Percentiles rank a stretch among this genome's conserved stretches.
Evolutionary conservation across 2,329 filamentous ascomycete species (phyloP).

Genomic region (Scedosporium aurantiacum): DNA sequence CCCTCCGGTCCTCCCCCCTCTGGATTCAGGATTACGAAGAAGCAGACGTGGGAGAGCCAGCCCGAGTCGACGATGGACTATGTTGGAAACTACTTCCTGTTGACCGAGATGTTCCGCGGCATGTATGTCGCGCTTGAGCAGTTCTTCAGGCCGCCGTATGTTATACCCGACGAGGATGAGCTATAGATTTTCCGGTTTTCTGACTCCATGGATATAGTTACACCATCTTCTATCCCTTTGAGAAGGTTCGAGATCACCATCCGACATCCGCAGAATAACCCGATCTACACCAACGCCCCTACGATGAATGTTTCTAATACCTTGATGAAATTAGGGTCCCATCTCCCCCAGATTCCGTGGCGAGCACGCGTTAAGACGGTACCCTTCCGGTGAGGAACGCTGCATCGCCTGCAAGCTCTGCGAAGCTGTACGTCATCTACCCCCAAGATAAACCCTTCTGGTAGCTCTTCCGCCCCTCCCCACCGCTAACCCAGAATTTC

Average conservation of each 20-base stretch:
- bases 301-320: background rate
- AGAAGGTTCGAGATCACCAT: slow-evolving; percentile 53
- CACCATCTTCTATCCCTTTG: slow-evolving; percentile 97
- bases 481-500: background rate
- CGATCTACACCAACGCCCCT: background rate
- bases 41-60: slow-evolving; percentile 69
- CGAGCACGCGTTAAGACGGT: slow-evolving; percentile 91
- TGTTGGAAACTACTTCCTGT: slow-evolving; percentile 85
- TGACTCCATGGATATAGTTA: slow-evolving; percentile 47
- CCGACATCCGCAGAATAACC: background rate
- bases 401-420: slow-evolving; percentile 99
- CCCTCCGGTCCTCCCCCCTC: slow-evolving; percentile 68
- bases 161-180: slow-evolving; percentile 19
- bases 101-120: slow-evolving; percentile 90
- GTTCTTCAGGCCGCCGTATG: slow-evolving; percentile 95
- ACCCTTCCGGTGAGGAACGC: slow-evolving; percentile 94
- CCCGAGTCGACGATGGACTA: slow-evolving; percentile 69
- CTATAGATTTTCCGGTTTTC: background rate
- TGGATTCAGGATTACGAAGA: slow-evolving; percentile 67
- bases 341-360: slow-evolving; percentile 97
- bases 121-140: slow-evolving; percentile 98
- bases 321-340: slow-evolving; percentile 51
- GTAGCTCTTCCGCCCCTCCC: background rate
- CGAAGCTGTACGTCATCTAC: slow-evolving; percentile 55
- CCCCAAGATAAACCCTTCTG: too few relatives aligned